Evolutionary conservation across 176 grass and related monocot genomes (phyloP), one percentile per base, ranked within the genome.

Genomic region (Raddia distichophylla): DNA sequence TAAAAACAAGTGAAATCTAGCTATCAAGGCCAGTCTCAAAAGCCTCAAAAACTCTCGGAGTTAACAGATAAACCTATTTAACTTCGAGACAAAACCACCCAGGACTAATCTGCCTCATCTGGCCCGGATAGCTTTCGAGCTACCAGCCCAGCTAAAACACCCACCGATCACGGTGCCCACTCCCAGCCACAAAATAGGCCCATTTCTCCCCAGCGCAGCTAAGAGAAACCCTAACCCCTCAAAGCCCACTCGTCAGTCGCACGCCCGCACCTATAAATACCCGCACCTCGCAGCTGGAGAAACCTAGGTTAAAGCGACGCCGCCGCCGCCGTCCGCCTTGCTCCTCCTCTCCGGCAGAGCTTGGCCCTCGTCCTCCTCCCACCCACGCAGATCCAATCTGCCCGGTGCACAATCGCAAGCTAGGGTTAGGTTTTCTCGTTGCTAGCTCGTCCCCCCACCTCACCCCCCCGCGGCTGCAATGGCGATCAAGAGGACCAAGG

Each of bases 401-500:
- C 19, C 27, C 27, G 27, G 27, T 11, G 4, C 48, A 27, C 27
- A 27, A 27, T 67, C 6, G 18, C 22, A 64, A 18, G 42, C 34
- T 82, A 76, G 78, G 6, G 47, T 64, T 82, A 53, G 78, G 5
- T 34, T 74, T 43, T 14, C 61, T 58, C 32, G 22, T 2, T 13
- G 62, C 62, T 13, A 51, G 47, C 66, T 18, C 55, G 60, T 40
- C 61, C 56, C 56, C 27, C 27, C 27, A 27, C 27, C 27, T 27
- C 27, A 27, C 27, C 27, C 27, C 27, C 37, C 37, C 37, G 37
- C 37, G 2, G 76, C 64, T 44, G 77, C 82, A 49, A 96, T 96
- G 93, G 89, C 90, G 71, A 87, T 93, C 81, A 96, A 96, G 82
- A 61, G 84, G 64, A 87, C 90, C 40, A 96, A 90, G 79, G 93